phyloP scores from a whole-genome alignment of 2,329 filamentous ascomycete species.

The Knufia fluminis region DNA sequence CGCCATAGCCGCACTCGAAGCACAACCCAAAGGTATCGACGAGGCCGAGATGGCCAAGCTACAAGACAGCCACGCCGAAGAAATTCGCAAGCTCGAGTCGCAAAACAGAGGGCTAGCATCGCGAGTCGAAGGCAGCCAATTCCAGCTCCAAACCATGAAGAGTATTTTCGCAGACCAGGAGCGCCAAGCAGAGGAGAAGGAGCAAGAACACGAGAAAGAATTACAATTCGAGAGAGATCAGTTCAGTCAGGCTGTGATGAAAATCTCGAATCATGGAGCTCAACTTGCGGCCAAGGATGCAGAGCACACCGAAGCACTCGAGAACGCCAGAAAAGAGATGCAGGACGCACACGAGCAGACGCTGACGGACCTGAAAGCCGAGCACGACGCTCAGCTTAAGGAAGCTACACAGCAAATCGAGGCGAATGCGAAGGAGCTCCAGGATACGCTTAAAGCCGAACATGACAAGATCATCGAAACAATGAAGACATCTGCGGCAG shows the following conservation, averaged over 20 bases:
- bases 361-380: slow-evolving; percentile 26
- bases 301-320: slow-evolving; percentile 17
- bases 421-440: neutral
- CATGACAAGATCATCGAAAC: slow-evolving; percentile 3
- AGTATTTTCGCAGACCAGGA: slow-evolving; percentile 31
- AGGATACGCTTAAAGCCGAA: neutral
- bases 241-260: slow-evolving; percentile 27
- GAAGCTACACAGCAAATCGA: slow-evolving; percentile 12
- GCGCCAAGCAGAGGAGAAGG: slow-evolving; percentile 30
- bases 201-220: slow-evolving; percentile 28
- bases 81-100: slow-evolving; percentile 17
- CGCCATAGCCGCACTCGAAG: slow-evolving; percentile 4
- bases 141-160: slow-evolving; percentile 30
- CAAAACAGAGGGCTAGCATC: slow-evolving; percentile 14
- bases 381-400: slow-evolving; percentile 23
- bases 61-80: slow-evolving; percentile 12
- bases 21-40: neutral
- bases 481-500: slow-evolving; percentile 14
- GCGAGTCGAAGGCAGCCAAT: slow-evolving; percentile 16
- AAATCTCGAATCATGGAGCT: slow-evolving; percentile 29
- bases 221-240: slow-evolving; percentile 29
- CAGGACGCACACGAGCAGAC: slow-evolving; percentile 26
- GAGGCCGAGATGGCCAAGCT: neutral
- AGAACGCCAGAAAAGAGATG: slow-evolving; percentile 24
- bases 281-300: slow-evolving; percentile 18